These are phyloP conservation scores for Sparassis latifolia DNA, from an alignment of 1,284 basidiomycete species.

Conservation along the genomic window DNA sequence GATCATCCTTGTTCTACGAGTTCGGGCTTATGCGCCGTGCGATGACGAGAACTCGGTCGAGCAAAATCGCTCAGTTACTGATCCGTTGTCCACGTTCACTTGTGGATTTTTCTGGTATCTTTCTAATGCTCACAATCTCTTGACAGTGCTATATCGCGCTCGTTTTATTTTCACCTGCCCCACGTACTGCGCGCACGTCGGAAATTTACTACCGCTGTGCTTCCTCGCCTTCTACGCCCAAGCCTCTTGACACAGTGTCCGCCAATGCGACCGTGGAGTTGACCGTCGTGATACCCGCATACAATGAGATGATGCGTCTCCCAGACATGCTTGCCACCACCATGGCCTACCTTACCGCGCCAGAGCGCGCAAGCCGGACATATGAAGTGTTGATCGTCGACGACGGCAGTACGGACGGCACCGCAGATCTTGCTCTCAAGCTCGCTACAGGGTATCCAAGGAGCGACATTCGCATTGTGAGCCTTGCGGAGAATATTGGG, in stretches of 20 bases:
- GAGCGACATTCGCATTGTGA: slow-evolving; percentile 67
- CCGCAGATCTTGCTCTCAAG: slow-evolving; percentile 56
- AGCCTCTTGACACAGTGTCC: slow-evolving; percentile 46
- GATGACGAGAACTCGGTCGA: slow-evolving; percentile 60
- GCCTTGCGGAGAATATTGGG: slow-evolving; percentile 76
- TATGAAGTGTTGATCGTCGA: slow-evolving; percentile 86
- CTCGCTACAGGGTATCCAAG: slow-evolving; percentile 52
- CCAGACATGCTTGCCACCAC: slow-evolving; percentile 76
- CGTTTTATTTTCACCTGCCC: slow-evolving; percentile 60
- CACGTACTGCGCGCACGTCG: slow-evolving; percentile 54
- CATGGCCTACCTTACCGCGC: slow-evolving; percentile 47
- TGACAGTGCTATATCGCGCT: slow-evolving; percentile 56
- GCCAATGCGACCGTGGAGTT: slow-evolving; percentile 58
- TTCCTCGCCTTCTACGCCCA: slow-evolving; percentile 39
- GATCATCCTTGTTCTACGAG: slow-evolving; percentile 92
- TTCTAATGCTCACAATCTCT: not conserved
- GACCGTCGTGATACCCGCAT: slow-evolving; percentile 84
- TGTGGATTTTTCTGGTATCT: too few relatives aligned
- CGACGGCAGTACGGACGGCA: slow-evolving; percentile 82
- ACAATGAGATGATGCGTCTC: slow-evolving; percentile 81
- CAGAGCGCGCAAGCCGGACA: slow-evolving; percentile 28
- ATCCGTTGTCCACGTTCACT: too few relatives aligned
- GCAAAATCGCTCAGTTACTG: slow-evolving; percentile 6
- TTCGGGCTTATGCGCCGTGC: slow-evolving; percentile 56
- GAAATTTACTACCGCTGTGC: slow-evolving; percentile 61